These are phyloP conservation scores for Citrus australasica DNA, from an alignment of 345 rosid species.

Conservation along the genomic window DNA sequence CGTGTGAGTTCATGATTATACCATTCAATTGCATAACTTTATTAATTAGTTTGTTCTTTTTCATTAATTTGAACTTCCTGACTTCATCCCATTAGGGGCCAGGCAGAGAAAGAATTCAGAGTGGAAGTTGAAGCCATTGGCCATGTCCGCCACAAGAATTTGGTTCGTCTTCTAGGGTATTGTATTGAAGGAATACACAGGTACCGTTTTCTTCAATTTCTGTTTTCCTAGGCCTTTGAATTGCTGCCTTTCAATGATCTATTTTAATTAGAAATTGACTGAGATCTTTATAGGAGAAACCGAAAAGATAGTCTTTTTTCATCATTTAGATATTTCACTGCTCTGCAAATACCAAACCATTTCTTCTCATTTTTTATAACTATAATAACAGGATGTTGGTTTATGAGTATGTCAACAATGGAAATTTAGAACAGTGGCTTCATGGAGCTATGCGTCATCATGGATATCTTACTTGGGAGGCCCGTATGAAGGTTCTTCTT, in stretches of 20 bases:
- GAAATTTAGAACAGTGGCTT: conserved; percentile 88
- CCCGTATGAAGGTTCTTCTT: conserved; percentile 65
- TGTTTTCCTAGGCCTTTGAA: neutral
- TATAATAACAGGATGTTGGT: conserved; percentile 54
- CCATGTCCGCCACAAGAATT: conserved; percentile 81
- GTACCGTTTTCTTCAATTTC: conserved; percentile 19
- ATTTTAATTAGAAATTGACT: neutral
- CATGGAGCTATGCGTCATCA: conserved; percentile 82
- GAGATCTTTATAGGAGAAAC: neutral
- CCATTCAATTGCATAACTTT: neutral
- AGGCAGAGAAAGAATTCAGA: conserved; percentile 81
- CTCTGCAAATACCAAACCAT: neutral
- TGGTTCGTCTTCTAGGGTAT: conserved; percentile 82
- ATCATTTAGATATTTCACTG: neutral
- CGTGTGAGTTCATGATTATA: conserved; percentile 41
- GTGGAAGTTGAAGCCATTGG: conserved; percentile 87
- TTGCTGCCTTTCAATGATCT: neutral
- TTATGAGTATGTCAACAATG: conserved; percentile 77
- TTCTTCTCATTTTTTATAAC: neutral
- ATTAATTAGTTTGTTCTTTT: neutral
- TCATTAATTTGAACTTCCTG: neutral
- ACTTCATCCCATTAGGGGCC: conserved; percentile 47
- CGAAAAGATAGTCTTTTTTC: neutral
- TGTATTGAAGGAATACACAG: conserved; percentile 81
- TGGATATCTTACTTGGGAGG: conserved; percentile 88